Percentiles rank a stretch among this genome's conserved stretches.
Conservation (phyloP, 1,284 basidiomycete species). For the Apiotrichum akiyoshidainum region DNA sequence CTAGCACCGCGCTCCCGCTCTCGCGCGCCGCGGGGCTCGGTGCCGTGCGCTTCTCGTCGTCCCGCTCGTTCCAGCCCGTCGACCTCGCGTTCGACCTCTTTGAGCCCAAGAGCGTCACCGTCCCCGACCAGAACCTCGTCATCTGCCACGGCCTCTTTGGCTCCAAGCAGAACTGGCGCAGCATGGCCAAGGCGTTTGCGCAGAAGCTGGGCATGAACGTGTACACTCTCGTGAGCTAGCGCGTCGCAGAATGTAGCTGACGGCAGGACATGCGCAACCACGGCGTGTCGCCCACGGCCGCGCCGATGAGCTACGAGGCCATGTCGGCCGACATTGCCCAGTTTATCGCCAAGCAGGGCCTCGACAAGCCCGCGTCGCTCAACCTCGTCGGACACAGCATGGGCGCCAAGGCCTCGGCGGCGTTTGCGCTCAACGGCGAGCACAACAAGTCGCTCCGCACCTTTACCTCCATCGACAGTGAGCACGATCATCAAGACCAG, state of each 20-base stretch:
- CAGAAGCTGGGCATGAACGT: slow-evolving; percentile 53
- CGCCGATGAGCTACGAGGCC: slow-evolving; percentile 53
- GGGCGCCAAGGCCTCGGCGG: slow-evolving; percentile 59
- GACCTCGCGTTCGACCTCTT: slow-evolving; percentile 45
- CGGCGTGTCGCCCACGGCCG: slow-evolving; percentile 55
- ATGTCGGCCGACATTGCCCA: slow-evolving; percentile 52
- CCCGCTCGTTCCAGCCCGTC: slow-evolving; percentile 22
- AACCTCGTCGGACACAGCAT: slow-evolving; percentile 58
- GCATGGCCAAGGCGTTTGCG: slow-evolving; percentile 54
- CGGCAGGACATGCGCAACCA: slow-evolving; percentile 57
- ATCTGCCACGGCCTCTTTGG: slow-evolving; percentile 57
- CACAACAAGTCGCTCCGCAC: slow-evolving; percentile 48
- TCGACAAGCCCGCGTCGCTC: slow-evolving; percentile 42
- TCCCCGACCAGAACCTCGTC: slow-evolving; percentile 47
- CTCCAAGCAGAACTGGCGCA: slow-evolving; percentile 60
- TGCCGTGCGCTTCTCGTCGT: background rate
- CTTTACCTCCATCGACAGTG: slow-evolving; percentile 55
- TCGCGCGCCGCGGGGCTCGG: background rate
- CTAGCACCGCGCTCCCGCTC: background rate
- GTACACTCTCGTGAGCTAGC: slow-evolving; percentile 52
- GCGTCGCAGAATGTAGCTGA: background rate
- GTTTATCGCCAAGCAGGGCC: slow-evolving; percentile 50
- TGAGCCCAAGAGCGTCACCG: slow-evolving; percentile 15
- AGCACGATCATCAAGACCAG: too few species aligned
- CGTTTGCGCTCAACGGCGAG: slow-evolving; percentile 52